Evolutionary conservation across 768 basidiomycete genomes (phyloP), one percentile per base, ranked within the genome.

Genomic region (Psilocybe sp.): DNA sequence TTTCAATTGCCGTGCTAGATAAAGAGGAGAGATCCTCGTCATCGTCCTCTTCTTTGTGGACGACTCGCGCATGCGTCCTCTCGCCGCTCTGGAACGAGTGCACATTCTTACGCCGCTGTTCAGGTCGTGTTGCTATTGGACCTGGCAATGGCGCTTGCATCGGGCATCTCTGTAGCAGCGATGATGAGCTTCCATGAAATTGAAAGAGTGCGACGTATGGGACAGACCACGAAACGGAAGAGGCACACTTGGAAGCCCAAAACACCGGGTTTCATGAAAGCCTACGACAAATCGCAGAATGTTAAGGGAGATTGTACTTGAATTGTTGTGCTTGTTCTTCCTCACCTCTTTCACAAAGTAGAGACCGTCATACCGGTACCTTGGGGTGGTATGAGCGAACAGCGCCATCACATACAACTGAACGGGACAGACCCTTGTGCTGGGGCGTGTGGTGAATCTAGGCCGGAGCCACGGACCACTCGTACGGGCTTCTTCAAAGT

Each of bases 291-390:
- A 4, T 19, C 15, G 11, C 6, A 47, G 14, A 4, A 13, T 41
- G 7, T 42, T 14, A n/a, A 23, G 36, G 10, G 10, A 15, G 5
- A 14, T 20, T 18, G 4, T 10, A 33, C 8, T 20, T n/a, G 18
- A 6, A 28, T 37, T 16, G 23, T 28, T 7, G 7, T 28, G 23
- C 3, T 28, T 4, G 3, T 7, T 3, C 23, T 28, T 23, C 11
- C 50, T 40, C 44, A 52, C 56, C 33, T 54, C 47, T 12, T 20
- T 23, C 3, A 58, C 53, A 14, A 9, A 40, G 47, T 58, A 58
- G 28, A 58, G 34, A 10, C 56, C 56, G 39, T 58, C 56, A 39
- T 58, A 58, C 5, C 50, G 53, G 37, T 58, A 58, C 2, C 56
- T 58, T 14, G 5, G n/a, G n/a, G 34, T 28, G n/a, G 8, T 44